Evolutionary conservation across 805 yeast species (phyloP), one percentile per base, ranked within the genome.

Genomic region (Suhomyces sp.): DNA sequence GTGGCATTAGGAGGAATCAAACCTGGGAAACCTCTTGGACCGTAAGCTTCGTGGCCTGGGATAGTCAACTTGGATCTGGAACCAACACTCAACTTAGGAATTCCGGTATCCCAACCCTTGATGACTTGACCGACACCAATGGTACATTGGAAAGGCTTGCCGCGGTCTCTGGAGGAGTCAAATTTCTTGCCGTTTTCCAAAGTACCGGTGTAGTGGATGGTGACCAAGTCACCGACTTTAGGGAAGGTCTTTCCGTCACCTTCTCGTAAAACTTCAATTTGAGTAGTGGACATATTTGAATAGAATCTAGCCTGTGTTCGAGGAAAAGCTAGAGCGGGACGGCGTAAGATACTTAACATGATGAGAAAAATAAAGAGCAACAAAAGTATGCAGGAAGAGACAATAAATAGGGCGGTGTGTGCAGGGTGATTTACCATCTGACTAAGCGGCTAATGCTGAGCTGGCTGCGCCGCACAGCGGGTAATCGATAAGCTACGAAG

Each of bases 41-140:
- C 97, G 75, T 93, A 93, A 61, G 96, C 98, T 76, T 89, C 87
- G 64, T 84, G 83, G 59, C 97, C 96, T 64, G 97, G 96, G 64
- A 93, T 90, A 63, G 96, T 90, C 67, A 93, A 79, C 68, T 87
- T 81, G 48, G 97, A 97, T 79, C 87, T 88, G 76, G 94, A 90
- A 64, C 98, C 98, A 48, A 91, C 81, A 49, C 96, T 87, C 69
- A 93, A 80, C 74, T 91, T 84, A 51, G 97, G 97, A 69, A 91
- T 89, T 56, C 92, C 96, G 65, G 84, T 88, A 67, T 92, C 97
- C 97, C 97, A 93, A 60, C 97, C 98, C 68, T 84, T 84, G 76
- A 93, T 93, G 60, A 93, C 97, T 76, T 87, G 96, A 59, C 97
- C 97, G 60, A 89, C 96, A 72, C 98, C 97, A 68, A 93, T 89